Evolutionary conservation across 179 eudicot species (phyloP).

Genomic region (Spergularia azorica): DNA sequence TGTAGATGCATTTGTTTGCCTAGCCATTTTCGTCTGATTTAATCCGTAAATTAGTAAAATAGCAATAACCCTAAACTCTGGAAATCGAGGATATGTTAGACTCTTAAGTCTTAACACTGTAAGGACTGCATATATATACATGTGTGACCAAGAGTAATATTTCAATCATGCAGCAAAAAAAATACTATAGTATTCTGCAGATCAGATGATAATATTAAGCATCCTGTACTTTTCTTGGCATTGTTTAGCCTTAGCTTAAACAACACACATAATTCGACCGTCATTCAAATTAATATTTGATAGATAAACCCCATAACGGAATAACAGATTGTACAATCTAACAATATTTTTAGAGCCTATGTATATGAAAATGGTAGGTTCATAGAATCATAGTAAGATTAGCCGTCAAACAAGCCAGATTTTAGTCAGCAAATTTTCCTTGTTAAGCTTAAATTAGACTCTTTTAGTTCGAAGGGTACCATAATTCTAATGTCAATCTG

Average conservation of each 20-base stretch:
- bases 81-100: not conserved
- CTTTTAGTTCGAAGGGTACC: conserved; percentile 6
- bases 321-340: too few relatives aligned
- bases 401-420: conserved; percentile 10
- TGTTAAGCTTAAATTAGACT: not conserved
- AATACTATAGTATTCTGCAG: not conserved
- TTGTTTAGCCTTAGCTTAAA: not conserved
- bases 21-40: conserved; percentile 16
- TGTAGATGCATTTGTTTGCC: conserved; percentile 14
- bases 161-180: not conserved
- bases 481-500: not conserved
- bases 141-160: not conserved
- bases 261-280: conserved; percentile 4
- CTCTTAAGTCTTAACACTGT: not conserved
- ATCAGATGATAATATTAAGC: conserved; percentile 10
- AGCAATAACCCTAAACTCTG: too few relatives aligned
- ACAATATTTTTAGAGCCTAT: too few relatives aligned
- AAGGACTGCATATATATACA: not conserved
- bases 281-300: not conserved
- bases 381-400: not conserved
- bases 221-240: conserved; percentile 6
- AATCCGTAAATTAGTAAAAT: not conserved
- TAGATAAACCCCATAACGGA: not conserved
- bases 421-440: not conserved
- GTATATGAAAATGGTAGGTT: not conserved